Base-by-base conservation (phyloP, 2,329 filamentous ascomycete species). In the Cyanodermella asteris region DNA sequence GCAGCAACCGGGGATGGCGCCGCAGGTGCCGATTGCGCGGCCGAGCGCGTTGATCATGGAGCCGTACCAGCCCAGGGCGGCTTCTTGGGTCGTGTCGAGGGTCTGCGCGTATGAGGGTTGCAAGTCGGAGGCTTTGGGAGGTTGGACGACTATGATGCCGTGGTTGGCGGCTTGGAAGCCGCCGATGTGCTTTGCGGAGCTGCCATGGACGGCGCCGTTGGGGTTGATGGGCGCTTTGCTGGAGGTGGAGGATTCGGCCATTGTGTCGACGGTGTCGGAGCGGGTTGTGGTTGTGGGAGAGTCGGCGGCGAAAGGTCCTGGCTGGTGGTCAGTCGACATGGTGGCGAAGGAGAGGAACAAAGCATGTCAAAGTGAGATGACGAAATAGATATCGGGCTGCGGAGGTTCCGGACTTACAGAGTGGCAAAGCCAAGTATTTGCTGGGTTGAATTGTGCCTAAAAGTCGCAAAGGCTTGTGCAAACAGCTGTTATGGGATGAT, bases 1-100 rank as follows among this genome's bases (percentile, higher is more conserved):
- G 45, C 91, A 53, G 48, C 82, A 91, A 67, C 82, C 91, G 4
- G 87, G 87, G 37, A 94, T 61, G 11, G 87, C 81, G 25, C 87
- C 87, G 13, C 76, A 42, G 22, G 68, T 74, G 38, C 87, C 87
- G 27, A 93, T 59, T 38, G 63, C 56, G 26, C 62, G 46, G 35
- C 87, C 87, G 6, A 94, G 54, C 10, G 55, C 49, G 46, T 84
- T 76, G 49, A 90, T 80, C 71, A 93, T 78, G 31, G 54, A 54
- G 13, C 80, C 80, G 42, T 94, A 97, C 81, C 81, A 93, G 43
- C 78, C 76, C 46, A 82, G 69, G 25, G 66, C 62, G 34, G 64
- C 64, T 16, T 64, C 65, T 36, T 87, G 71, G 26, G 67, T 62
- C 35, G 59, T 63, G 29, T 67, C 61, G 15, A 76, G 59, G 23